Base-by-base conservation (phyloP, 2,329 filamentous ascomycete species). In the Purpureocillium takamizusanense region DNA sequence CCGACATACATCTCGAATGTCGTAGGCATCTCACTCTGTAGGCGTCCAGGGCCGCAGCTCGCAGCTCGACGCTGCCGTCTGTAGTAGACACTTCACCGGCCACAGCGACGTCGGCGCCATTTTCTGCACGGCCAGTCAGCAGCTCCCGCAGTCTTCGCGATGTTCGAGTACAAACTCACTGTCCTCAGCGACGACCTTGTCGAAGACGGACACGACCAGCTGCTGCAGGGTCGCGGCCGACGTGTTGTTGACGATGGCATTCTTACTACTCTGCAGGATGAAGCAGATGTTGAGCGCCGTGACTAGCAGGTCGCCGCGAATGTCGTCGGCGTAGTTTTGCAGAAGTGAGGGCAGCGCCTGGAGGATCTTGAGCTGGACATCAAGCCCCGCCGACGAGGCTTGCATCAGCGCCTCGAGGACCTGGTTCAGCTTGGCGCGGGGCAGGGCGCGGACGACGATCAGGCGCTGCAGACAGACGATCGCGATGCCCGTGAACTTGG, bases 201-300 rank as follows among this genome's bases (percentile, higher is more conserved):
- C 92, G 60, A 95, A 97, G 0, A 95, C 84, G 1, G 86, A 83
- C 25, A 92, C 86, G 7, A 97, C 81, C 12, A 98, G 74, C 59
- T 97, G 92, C 61, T 95, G 90, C 38, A 98, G 67, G 2, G 92
- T 97, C n/a, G 92, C 92, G 18, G 90, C 87, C 9, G 92, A 92
- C 1, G 94, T 97, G 51, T 94, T 94, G 55, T 90, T 94, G 50
- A 98, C 88, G 37, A 94, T 88, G 18, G 82, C 79, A 64, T 89
- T 94, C 63, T 95, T 97, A 60, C 85, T 92, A 40, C 79, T 83
- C 61, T 97, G 89, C 35, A 98, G 65, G 36, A 86, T 83, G 43
- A 92, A 92, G 63, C 92, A 97, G 55, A 95, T 86, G 56, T 94
- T 89, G 47, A 98, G 65, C 1, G 86, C 78, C 9, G 78, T 86